phyloP scores from a whole-genome alignment of 202 grass and related monocot species.

The Zoysia matrella region DNA sequence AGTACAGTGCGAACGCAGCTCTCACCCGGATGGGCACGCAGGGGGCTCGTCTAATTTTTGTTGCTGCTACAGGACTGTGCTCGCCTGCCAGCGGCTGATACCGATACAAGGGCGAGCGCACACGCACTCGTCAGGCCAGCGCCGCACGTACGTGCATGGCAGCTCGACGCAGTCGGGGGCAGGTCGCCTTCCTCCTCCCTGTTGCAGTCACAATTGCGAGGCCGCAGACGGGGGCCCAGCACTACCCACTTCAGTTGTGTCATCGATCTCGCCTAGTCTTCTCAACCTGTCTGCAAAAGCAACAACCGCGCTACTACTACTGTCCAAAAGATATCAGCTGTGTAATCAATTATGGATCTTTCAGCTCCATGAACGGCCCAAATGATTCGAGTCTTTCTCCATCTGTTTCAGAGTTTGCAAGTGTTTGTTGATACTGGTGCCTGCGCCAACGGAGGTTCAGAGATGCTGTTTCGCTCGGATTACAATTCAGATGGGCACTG shows the following conservation, averaged over 20 bases:
- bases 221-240: neutral
- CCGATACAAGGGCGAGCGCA: neutral
- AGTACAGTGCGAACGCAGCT: conserved; percentile 28
- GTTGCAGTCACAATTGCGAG: conserved; percentile 40
- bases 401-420: neutral
- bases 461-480: neutral
- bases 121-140: conserved; percentile 31
- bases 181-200: neutral
- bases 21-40: neutral
- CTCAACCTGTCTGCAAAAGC: conserved; percentile 49
- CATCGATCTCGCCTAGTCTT: conserved; percentile 57
- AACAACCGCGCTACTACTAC: conserved; percentile 13
- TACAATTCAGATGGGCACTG: neutral
- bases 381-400: neutral
- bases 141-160: conserved; percentile 44
- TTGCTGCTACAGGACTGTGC: neutral
- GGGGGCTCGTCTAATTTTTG: neutral
- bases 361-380: conserved; percentile 5
- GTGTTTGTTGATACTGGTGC: no score
- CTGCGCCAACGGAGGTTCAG: neutral
- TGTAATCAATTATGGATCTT: conserved; percentile 32
- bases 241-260: conserved; percentile 57
- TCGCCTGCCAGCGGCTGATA: neutral
- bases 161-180: conserved; percentile 22
- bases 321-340: conserved; percentile 25